These are phyloP conservation scores for Barnettozyma populi DNA, from an alignment of 805 yeast genomes.

Conservation along the genomic window DNA sequence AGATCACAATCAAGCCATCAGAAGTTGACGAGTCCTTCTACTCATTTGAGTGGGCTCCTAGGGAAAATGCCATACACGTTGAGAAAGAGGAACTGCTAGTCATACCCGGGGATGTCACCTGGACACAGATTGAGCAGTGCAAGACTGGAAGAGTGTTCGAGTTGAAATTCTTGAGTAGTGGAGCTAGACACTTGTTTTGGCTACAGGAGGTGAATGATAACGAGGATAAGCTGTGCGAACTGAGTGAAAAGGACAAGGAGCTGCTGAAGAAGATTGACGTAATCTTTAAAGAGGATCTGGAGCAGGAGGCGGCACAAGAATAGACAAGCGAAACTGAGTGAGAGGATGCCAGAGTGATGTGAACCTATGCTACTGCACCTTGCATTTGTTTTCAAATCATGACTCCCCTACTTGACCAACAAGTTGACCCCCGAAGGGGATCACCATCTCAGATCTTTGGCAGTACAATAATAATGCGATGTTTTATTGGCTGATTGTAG, in stretches of 20 bases:
- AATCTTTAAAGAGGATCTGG: slow-evolving; percentile 39
- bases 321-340: slow-evolving; percentile 20
- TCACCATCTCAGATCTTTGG: background rate
- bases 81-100: slow-evolving; percentile 61
- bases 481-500: background rate
- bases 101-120: slow-evolving; percentile 81
- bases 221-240: slow-evolving; percentile 51
- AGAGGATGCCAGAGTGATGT: background rate
- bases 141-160: slow-evolving; percentile 73
- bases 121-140: slow-evolving; percentile 65
- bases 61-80: slow-evolving; percentile 39
- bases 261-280: slow-evolving; percentile 43
- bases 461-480: too few species aligned
- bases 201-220: slow-evolving; percentile 66
- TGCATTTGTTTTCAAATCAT: background rate
- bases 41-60: slow-evolving; percentile 70
- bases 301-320: slow-evolving; percentile 32
- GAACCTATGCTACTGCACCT: background rate
- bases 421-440: background rate
- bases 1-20: slow-evolving; percentile 51
- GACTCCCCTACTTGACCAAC: background rate
- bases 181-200: slow-evolving; percentile 58
- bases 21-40: slow-evolving; percentile 69
- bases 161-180: slow-evolving; percentile 56
- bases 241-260: slow-evolving; percentile 52